Percentiles rank a stretch among this genome's conserved stretches.
phyloP scores from a whole-genome alignment of 257 asterid species.

The Scutellaria minor region DNA sequence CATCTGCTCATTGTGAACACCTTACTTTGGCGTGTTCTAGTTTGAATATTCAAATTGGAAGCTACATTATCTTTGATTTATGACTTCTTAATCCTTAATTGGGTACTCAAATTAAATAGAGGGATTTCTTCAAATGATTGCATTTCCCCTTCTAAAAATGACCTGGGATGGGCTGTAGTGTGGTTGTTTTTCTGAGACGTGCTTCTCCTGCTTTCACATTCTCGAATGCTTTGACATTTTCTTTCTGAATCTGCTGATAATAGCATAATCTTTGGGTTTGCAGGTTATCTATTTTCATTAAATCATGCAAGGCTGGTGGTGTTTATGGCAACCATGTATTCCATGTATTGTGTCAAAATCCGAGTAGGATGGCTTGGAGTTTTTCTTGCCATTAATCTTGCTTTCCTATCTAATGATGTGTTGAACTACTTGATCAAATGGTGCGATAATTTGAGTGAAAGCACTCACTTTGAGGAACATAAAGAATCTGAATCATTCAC shows the following conservation, averaged over 20 bases:
- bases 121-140: constrained; percentile 8
- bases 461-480: constrained; percentile 68
- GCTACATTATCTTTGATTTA: constrained; percentile 2
- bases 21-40: constrained; percentile 10
- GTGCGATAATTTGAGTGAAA: constrained; percentile 88
- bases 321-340: constrained; percentile 78
- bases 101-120: constrained; percentile 15
- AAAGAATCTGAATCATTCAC: constrained; percentile 61
- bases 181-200: not conserved
- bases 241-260: constrained; percentile 42
- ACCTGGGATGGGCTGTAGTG: constrained; percentile 7
- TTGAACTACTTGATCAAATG: constrained; percentile 81
- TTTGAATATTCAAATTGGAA: constrained; percentile 1
- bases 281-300: constrained; percentile 93
- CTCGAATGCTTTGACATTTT: constrained; percentile 20
- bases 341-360: constrained; percentile 83
- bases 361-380: constrained; percentile 94
- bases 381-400: constrained; percentile 77
- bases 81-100: constrained; percentile 2
- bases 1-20: constrained; percentile 19
- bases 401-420: constrained; percentile 82
- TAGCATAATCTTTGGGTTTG: constrained; percentile 33
- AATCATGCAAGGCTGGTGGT: constrained; percentile 95
- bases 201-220: constrained; percentile 26
- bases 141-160: not conserved